Evolutionary conservation across 202 grass and related monocot species (phyloP).

Genomic region (Hordeum pubiflorum): DNA sequence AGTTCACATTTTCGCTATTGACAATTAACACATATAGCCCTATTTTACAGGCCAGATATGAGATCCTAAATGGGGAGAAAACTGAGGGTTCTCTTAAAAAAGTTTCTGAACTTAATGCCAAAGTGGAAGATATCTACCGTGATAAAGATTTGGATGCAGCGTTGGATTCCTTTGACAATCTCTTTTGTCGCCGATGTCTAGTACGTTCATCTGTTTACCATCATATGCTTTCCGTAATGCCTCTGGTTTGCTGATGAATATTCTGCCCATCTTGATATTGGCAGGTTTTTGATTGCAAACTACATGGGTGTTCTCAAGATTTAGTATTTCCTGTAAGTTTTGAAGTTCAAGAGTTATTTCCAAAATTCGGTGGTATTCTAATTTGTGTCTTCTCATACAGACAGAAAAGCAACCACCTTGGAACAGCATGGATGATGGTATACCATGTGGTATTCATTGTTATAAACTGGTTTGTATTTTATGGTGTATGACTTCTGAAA

Average conservation of each 20-base stretch:
- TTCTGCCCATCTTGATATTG: constrained; percentile 19
- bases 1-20: constrained; percentile 23
- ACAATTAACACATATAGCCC: constrained; percentile 9
- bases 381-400: constrained; percentile 43
- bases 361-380: constrained; percentile 10
- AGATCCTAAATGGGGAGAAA: constrained; percentile 51
- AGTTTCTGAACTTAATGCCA: constrained; percentile 43
- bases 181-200: constrained; percentile 86
- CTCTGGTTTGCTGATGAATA: constrained; percentile 3
- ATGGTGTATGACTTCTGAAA: constrained; percentile 2
- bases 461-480: constrained; percentile 70
- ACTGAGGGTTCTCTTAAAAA: constrained; percentile 43
- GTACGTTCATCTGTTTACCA: constrained; percentile 37
- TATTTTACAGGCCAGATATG: constrained; percentile 79
- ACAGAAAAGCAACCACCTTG: constrained; percentile 71
- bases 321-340: constrained; percentile 96
- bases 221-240: not conserved
- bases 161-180: constrained; percentile 98
- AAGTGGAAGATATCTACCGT: constrained; percentile 60
- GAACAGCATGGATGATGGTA: constrained; percentile 53
- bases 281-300: constrained; percentile 97
- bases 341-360: constrained; percentile 30
- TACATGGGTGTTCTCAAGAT: constrained; percentile 95
- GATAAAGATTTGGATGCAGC: constrained; percentile 94
- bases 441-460: constrained; percentile 76